These are phyloP conservation scores for Aspergillus haitiensis DNA, from an alignment of 495 filamentous ascomycete species.

Conservation along the genomic window DNA sequence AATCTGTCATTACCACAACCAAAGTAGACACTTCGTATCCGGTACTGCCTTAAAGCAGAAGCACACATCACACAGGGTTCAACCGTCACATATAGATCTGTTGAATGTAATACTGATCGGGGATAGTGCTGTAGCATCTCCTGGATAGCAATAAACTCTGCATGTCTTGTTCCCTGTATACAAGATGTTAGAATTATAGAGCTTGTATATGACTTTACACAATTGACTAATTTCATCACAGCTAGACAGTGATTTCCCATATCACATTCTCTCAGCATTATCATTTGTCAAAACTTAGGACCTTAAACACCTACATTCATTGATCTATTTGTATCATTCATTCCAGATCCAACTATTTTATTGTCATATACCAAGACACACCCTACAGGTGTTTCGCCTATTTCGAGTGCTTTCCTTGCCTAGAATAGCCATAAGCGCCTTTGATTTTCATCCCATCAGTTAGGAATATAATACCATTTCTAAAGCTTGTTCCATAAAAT, in stretches of 20 bases:
- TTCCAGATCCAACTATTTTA: slow-evolving; percentile 76
- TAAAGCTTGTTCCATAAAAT: slow-evolving; percentile 70
- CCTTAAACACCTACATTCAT: slow-evolving; percentile 56
- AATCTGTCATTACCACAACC: slow-evolving; percentile 96
- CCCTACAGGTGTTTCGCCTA: slow-evolving; percentile 90
- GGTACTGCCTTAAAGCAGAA: slow-evolving; percentile 80
- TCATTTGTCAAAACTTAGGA: background rate
- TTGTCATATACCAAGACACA: slow-evolving; percentile 83
- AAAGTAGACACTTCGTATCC: slow-evolving; percentile 82
- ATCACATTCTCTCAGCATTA: background rate
- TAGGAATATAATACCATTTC: slow-evolving; percentile 53
- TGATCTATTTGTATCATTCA: slow-evolving; percentile 94
- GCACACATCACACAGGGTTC: slow-evolving; percentile 99
- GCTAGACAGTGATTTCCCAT: background rate
- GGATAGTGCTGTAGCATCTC: slow-evolving; percentile 58
- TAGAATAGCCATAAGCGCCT: slow-evolving; percentile 33
- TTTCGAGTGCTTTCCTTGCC: slow-evolving; percentile 77
- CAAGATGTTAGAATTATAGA: background rate
- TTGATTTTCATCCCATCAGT: background rate
- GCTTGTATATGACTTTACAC: background rate
- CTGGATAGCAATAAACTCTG: slow-evolving; percentile 85
- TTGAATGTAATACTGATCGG: slow-evolving; percentile 61
- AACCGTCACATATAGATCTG: slow-evolving; percentile 91
- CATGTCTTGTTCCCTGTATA: slow-evolving; percentile 83
- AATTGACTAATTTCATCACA: background rate